Evolutionary conservation across 1,284 basidiomycete genomes (phyloP), one percentile per base, ranked within the genome.

Genomic region (Microbotryum lychnidis-dioicae): DNA sequence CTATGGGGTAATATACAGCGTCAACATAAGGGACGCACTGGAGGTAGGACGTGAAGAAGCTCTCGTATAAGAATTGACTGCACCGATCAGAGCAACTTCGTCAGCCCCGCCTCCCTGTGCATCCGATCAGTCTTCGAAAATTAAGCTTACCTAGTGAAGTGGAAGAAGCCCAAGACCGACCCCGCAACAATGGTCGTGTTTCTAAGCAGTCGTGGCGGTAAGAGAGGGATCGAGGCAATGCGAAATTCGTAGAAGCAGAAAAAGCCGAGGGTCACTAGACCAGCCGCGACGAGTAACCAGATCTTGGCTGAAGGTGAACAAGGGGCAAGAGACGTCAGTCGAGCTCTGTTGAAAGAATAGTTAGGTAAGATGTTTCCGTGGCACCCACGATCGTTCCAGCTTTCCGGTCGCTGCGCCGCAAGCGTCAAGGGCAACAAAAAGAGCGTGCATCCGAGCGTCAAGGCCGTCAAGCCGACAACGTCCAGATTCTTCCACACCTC

Each of bases 11-110:
- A 16, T 29, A 54, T 6, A 12, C 3, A 23, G 20, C 7, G 18
- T 6, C 37, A 31, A 18, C 14, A 5, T 51, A 20, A 10, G 18
- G 1, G 7, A 61, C 66, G 54, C 31, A 68, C 67, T 72, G 71
- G 12, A 72, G 48, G 55, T 69, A 72, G n/a, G 63, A 66, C 29
- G 71, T 70, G 44, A 72, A 72, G 65, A 69, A 70, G 52, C 67
- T 68, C 56, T 71, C 70, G 64, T 70, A 73, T 53, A 56, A 64
- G 56, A 59, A 67, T 53, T 63, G 63, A 47, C 50, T 60, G 46
- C 54, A 44, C 57, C 12, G 37, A 42, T 42, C 37, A 18, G 37
- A 42, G 16, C 12, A 42, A n/a, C 18, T 7, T 21, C 44, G 54
- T 58, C 60, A 56, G 54, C 27, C 27, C 47, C 46, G 33, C 51